A percentile compares a stretch with the other conserved stretches of the same genome.
Evolutionary conservation across 2,329 filamentous ascomycete species (phyloP).

Genomic region (Pestalotiopsis sp.): DNA sequence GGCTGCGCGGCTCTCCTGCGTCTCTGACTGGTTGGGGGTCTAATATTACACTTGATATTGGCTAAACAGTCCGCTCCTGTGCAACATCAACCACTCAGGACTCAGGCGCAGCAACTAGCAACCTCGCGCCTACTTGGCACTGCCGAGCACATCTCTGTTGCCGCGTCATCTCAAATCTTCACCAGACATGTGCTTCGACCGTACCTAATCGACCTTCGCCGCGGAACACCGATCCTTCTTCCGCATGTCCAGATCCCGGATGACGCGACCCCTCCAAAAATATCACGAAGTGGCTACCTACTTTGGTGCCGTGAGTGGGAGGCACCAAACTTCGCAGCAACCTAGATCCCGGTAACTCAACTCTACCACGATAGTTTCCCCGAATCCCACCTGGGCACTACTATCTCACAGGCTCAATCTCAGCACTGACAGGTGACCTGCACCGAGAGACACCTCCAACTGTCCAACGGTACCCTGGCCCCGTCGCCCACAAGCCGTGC

Average conservation of each 20-base stretch:
- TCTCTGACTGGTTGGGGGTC: not conserved
- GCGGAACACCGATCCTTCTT: not conserved
- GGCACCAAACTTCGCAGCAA: not conserved
- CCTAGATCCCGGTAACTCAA: not conserved
- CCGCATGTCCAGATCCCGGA: not conserved
- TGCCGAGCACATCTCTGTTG: not conserved
- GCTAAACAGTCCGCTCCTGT: not conserved
- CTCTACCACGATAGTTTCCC: not conserved
- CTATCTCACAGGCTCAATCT: not conserved
- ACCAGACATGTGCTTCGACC: not conserved
- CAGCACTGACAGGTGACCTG: not conserved
- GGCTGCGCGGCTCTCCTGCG: not conserved
- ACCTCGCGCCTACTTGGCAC: not conserved
- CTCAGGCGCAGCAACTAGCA: not conserved
- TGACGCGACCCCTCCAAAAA: not conserved
- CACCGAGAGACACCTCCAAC: not conserved
- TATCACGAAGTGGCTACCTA: constrained; percentile 2
- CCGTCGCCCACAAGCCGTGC: not conserved
- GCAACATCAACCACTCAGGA: not conserved
- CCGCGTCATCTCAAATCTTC: not conserved
- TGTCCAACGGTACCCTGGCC: not conserved
- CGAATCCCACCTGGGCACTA: not conserved
- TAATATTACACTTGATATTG: not conserved
- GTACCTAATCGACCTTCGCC: not conserved
- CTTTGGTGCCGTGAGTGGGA: not conserved